Base-by-base conservation (phyloP, 805 yeast genomes). In the Sugiyamaella americana region DNA sequence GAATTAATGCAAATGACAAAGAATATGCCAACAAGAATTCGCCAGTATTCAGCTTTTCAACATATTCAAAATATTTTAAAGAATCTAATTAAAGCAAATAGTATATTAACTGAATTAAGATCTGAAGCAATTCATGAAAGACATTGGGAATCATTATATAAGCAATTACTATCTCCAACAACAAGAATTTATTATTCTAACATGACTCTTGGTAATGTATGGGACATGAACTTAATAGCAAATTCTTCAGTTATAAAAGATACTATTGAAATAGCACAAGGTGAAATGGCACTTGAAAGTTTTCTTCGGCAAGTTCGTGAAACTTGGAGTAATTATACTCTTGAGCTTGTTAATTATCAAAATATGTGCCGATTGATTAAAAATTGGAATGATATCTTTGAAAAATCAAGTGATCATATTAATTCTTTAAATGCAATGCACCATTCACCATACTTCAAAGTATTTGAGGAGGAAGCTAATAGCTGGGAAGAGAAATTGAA, bases 1-100 rank as follows among this genome's bases (percentile, higher is more conserved):
- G 75, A 69, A 1, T 59, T 83, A 10, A 51, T 78, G 1, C 61
- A 63, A 1, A 57, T 56, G 0, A 67, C 82, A 1, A 70, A 80
- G 44, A 54, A 72, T 0, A 69, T 81, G 65, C 86, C 91, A 0
- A 62, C 71, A 0, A 69, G 74, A 13, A 70, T 82, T 21, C 70
- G 86, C 4, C 87, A 79, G 51, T 83, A 85, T 59, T 68, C 79
- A 0, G 88, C 89, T 0, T 82, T 81, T 59, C 81, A 76, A 51
- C 72, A 73, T 17, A 68, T 82, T n/a, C 79, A 78, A 51, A 60
- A 58, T 5, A 51, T 53, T 1, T 60, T 84, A 5, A 75, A 74
- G 40, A 59, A 60, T 1, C 55, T 71, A 39, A 53, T 75, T 11
- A 65, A 70, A 46, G 57, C 71, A 23, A 59, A 66, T 34, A 60